Evolutionary conservation across 306 rosid genomes (phyloP).

Genomic region (Vachellia collinsii): DNA sequence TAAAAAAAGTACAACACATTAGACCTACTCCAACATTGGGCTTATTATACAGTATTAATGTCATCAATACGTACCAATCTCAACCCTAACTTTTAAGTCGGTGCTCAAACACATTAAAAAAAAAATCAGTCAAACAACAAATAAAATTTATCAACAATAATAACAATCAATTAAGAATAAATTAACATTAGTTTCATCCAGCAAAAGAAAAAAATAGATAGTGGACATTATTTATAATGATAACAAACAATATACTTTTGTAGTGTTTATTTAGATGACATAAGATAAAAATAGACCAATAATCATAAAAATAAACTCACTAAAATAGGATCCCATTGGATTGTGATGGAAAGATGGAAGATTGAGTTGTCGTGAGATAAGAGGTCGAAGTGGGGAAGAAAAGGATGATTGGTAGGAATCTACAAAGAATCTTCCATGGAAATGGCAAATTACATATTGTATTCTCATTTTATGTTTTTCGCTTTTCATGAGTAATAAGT

Average conservation of each 20-base stretch:
- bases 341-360: background rate
- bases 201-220: too few relatives aligned
- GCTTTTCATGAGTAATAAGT: background rate
- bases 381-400: background rate
- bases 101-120: background rate
- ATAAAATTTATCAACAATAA: background rate
- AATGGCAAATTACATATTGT: background rate
- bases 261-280: background rate
- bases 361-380: background rate
- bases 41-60: background rate
- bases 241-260: background rate
- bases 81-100: background rate
- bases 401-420: background rate
- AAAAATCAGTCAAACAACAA: background rate
- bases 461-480: background rate
- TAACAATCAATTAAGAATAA: background rate
- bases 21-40: background rate
- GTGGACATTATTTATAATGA: background rate
- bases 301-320: background rate
- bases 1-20: background rate
- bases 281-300: background rate
- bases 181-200: background rate
- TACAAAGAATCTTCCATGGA: background rate
- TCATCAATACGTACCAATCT: background rate
- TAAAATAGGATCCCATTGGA: background rate